Conservation (phyloP, 768 basidiomycete species). For the Cystobasidium ongulense region DNA sequence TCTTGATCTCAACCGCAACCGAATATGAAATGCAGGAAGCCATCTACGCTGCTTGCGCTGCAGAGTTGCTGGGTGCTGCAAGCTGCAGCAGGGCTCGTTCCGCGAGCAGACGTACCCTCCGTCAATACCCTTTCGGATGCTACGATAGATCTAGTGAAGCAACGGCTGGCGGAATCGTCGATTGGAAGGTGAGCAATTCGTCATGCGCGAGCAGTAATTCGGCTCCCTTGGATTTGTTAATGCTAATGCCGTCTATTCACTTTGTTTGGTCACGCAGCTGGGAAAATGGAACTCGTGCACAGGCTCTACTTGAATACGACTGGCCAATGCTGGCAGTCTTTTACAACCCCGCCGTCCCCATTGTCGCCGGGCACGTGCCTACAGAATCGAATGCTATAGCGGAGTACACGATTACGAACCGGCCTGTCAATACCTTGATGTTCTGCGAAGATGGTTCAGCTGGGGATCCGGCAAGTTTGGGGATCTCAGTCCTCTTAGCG, state of each 20-base stretch:
- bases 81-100: not conserved
- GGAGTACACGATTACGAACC: constrained; percentile 52
- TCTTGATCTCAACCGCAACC: not conserved
- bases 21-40: constrained; percentile 1
- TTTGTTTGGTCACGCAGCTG: not conserved
- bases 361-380: constrained; percentile 32
- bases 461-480: constrained; percentile 57
- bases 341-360: constrained; percentile 48
- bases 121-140: constrained; percentile 5
- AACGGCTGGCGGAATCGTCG: not conserved
- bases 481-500: constrained; percentile 33
- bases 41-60: not conserved
- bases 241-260: not conserved
- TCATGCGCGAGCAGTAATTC: not conserved
- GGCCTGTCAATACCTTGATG: constrained; percentile 43
- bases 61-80: not conserved
- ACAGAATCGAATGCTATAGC: constrained; percentile 42
- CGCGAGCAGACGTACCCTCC: not conserved
- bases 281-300: constrained; percentile 34
- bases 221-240: not conserved
- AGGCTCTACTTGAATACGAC: constrained; percentile 53
- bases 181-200: constrained; percentile 13
- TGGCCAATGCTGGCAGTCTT: constrained; percentile 51
- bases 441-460: constrained; percentile 55
- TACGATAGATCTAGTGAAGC: constrained; percentile 1